phyloP scores from a whole-genome alignment of 352 stramenopile genomes.

The Hyaloperonospora brassicae region DNA sequence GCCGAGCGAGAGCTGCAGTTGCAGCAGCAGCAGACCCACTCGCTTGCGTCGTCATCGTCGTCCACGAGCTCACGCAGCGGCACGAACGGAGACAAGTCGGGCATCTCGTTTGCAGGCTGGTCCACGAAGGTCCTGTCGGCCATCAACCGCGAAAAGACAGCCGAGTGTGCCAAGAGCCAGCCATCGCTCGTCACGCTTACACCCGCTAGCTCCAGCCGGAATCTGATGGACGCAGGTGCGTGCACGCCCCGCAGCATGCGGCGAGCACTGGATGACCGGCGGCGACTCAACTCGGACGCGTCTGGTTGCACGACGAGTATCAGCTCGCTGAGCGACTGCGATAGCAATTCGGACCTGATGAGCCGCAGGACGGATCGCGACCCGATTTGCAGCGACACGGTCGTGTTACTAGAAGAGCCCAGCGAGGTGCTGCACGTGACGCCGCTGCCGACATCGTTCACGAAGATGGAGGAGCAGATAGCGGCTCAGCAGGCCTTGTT shows the following conservation, averaged over 20 bases:
- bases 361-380: conserved; percentile 16
- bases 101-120: conserved; percentile 48
- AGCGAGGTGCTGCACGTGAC: conserved; percentile 42
- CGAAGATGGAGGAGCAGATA: conserved; percentile 75
- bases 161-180: conserved; percentile 24
- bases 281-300: conserved; percentile 39
- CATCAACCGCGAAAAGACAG: conserved; percentile 35
- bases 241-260: neutral
- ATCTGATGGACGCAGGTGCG: too few species aligned
- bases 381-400: conserved; percentile 10
- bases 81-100: conserved; percentile 27
- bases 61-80: conserved; percentile 26
- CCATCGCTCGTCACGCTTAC: conserved; percentile 21
- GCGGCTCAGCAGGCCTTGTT: conserved; percentile 62
- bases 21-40: too few species aligned
- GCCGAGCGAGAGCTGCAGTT: conserved; percentile 16
- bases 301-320: conserved; percentile 26
- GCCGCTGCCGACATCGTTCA: conserved; percentile 56
- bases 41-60: conserved; percentile 37
- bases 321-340: conserved; percentile 30
- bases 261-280: conserved; percentile 15
- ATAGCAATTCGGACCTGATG: conserved; percentile 21
- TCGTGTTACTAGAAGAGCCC: conserved; percentile 33
- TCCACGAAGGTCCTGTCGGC: conserved; percentile 49
- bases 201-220: conserved; percentile 19